Conservation (phyloP, 192 early-diverging fungal species). For the Podila verticillata region DNA sequence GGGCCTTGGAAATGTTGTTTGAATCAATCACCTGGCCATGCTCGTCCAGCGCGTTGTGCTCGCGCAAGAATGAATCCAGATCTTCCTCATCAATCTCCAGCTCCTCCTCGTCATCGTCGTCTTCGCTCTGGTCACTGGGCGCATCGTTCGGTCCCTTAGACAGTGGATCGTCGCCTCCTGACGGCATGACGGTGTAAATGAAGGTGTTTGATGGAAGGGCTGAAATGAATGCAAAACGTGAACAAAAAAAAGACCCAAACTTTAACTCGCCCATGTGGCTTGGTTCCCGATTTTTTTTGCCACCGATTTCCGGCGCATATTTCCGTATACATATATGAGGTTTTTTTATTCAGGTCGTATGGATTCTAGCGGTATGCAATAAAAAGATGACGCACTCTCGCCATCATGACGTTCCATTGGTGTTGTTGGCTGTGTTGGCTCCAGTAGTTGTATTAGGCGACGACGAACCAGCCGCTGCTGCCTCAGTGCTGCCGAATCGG, state of each 20-base stretch:
- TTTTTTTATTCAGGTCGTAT: too few relatives aligned
- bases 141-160: not conserved
- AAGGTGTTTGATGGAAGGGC: not conserved
- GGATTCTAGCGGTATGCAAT: not conserved
- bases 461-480: conserved; percentile 1
- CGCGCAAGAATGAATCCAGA: not conserved
- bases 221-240: not conserved
- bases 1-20: too few relatives aligned
- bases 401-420: not conserved
- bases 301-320: too few relatives aligned
- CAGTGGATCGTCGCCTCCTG: not conserved
- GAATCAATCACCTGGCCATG: not conserved
- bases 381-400: not conserved
- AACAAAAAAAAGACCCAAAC: not conserved
- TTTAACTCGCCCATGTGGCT: too few relatives aligned
- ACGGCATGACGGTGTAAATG: not conserved
- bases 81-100: not conserved
- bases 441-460: not conserved
- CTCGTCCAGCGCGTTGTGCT: conserved; percentile 3
- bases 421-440: not conserved
- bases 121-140: not conserved
- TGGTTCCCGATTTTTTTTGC: too few relatives aligned
- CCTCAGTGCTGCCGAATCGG: conserved; percentile 1
- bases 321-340: too few relatives aligned
- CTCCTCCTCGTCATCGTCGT: not conserved